Evolutionary conservation across 352 stramenopile genomes (phyloP).

Genomic region (Phytophthora cryptogea): DNA sequence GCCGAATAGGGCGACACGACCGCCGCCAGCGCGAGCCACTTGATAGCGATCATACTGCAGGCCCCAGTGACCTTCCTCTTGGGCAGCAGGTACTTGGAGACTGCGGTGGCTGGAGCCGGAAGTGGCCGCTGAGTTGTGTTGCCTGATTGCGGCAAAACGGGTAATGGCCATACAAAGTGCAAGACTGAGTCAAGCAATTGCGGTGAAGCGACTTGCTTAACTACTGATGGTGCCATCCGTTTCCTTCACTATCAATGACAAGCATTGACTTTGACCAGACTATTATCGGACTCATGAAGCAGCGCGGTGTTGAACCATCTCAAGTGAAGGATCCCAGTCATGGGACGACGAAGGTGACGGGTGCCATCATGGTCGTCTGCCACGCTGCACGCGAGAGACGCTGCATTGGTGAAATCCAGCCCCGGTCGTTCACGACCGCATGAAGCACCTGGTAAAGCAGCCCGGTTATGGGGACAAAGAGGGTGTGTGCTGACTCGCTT

Average conservation of each 20-base stretch:
- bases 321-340: constrained; percentile 1
- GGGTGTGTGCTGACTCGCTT: constrained; percentile 18
- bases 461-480: constrained; percentile 23
- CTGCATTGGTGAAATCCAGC: no score
- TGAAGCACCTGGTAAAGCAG: constrained; percentile 10
- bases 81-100: constrained; percentile 8
- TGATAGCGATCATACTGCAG: constrained; percentile 14
- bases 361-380: constrained; percentile 2
- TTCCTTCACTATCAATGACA: not conserved
- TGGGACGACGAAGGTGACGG: constrained; percentile 9
- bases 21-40: constrained; percentile 8
- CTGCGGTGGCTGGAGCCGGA: constrained; percentile 17
- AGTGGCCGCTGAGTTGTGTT: constrained; percentile 13
- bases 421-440: constrained; percentile 1
- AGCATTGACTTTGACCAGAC: not conserved
- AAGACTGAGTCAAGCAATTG: constrained; percentile 20
- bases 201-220: constrained; percentile 1
- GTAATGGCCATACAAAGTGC: constrained; percentile 21
- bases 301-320: constrained; percentile 9
- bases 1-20: constrained; percentile 4
- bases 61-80: not conserved
- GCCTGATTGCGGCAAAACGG: constrained; percentile 25
- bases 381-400: constrained; percentile 8
- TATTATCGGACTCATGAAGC: constrained; percentile 7
- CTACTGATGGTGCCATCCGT: not conserved